These are phyloP conservation scores for Kwoniella sp. DNA, from an alignment of 768 basidiomycete genomes.

Conservation along the genomic window DNA sequence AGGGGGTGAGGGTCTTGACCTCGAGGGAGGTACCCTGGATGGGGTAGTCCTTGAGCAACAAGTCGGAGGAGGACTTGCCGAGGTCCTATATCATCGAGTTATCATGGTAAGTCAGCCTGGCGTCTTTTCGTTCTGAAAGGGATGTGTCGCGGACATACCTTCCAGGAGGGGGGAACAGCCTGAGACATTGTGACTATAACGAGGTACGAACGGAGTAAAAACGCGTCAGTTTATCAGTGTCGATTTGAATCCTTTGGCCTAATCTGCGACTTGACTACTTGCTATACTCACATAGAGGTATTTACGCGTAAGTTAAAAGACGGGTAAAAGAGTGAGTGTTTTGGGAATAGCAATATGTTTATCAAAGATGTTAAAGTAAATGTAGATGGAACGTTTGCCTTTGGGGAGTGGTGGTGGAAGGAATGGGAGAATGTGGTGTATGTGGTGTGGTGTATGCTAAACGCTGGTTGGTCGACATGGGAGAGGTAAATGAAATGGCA, in stretches of 20 bases:
- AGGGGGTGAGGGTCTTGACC: conserved; percentile 60
- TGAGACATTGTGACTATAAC: conserved; percentile 65
- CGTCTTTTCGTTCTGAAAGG: conserved; percentile 1
- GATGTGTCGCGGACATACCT: conserved; percentile 61
- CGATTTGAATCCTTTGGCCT: too few species aligned
- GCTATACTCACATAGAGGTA: conserved; percentile 13
- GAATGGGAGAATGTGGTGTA: too few species aligned
- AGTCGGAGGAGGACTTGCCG: conserved; percentile 95
- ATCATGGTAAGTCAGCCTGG: background rate
- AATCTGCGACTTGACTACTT: too few species aligned
- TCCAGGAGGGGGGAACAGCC: conserved; percentile 96
- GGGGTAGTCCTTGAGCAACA: conserved; percentile 88
- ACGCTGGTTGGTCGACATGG: conserved; percentile 4
- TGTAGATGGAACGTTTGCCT: conserved; percentile 2
- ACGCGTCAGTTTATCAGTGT: too few species aligned
- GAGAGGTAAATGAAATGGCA: background rate
- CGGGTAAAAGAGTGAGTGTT: conserved; percentile 4
- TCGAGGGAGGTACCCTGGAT: conserved; percentile 63
- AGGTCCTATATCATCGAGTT: conserved; percentile 43
- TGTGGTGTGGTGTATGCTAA: too few species aligned
- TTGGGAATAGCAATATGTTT: too few species aligned
- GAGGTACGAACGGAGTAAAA: background rate
- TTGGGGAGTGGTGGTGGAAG: background rate
- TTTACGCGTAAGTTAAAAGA: conserved; percentile 16
- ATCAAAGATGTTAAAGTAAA: background rate